Base-by-base conservation (phyloP, 2,329 filamentous ascomycete species). In the Penicillium griseofulvum region DNA sequence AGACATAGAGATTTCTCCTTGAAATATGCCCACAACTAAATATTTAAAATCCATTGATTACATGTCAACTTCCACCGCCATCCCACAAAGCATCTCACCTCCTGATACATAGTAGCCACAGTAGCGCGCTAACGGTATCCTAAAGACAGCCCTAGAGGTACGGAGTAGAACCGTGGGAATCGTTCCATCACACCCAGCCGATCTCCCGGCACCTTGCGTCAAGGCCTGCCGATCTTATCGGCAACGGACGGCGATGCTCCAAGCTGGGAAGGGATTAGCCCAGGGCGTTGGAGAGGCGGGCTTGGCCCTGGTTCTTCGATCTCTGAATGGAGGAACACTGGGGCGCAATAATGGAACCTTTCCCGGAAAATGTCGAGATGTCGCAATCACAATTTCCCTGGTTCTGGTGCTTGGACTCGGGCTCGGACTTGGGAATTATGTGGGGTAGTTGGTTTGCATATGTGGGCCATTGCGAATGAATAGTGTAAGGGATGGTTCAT, bases 131-230 rank as follows among this genome's bases (percentile, higher is more conserved):
- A 39, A 45, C 33, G 26, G 14, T 33, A 41, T 31, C 26, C 43
- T 17, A 44, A 47, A 36, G 46, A 36, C 42, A 44, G 53, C 22
- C 22, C 22, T 22, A 4, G 22, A 22, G 22, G 22, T 22, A 22
- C 22, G 22, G 22, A 22, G 36, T 51, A 24, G n/a, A 37, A 36
- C 6, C 42, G 10, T 33, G 17, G 5, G n/a, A 33, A 22, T 11
- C 12, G 16, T 22, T 22, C 8, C 12, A 28, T 22, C 46, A 12
- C 12, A 52, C 28, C 47, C 46, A 49, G 58, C 54, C 36, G 61
- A 64, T 64, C 61, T 64, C 61, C 60, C 61, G 61, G 26, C 51
- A 46, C 36, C 50, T 63, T 64, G 56, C 61, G 56, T 62, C 49
- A 54, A 53, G 46, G 38, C 36, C 50, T 26, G 60, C 37, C 46